Evolutionary conservation across 352 stramenopile species (phyloP), one percentile per base, ranked within the genome.

Genomic region (Phytophthora vignae): DNA sequence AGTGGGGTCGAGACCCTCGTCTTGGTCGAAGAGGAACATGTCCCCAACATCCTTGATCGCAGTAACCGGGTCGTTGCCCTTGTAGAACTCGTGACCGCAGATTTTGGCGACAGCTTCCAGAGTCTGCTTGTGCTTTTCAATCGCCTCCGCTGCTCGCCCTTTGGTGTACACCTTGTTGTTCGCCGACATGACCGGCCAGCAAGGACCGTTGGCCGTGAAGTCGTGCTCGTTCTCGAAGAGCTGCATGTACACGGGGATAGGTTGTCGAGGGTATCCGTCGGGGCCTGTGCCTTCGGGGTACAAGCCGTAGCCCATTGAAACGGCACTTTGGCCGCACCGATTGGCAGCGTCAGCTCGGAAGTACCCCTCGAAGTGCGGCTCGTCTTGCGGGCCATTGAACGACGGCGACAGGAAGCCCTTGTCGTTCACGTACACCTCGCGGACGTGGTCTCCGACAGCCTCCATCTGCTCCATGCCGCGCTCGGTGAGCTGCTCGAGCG

Each of bases 181-280:
- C 19, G 76, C 56, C n/a, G 82, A 76, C 63, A 90, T 83, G 25
- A 91, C 75, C 3, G 62, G 71, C 77, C 84, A 88, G 73, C 87
- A 94, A 5, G 85, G 85, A 4, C 76, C 82, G 54, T 88, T 90
- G 5, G 87, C 87, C 1, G 85, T 91, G 62, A 94, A 94, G 60
- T 94, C 87, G 63, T 90, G 85, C 46, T 94, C 87, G 55, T 88
- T 94, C 82, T 94, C 80, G n/a, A 69, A 80, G 0, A 94, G 64
- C 61, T 94, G 87, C 87, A 94, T 94, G 75, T 82, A 94, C 36
- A 94, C 77, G 0, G 87, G 83, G 53, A 94, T 91, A 1, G 84
- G 84, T 66, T 94, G 87, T 52, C 81, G 82, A 6, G 61, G 48
- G 59, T 88, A 92, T 0, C 83, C 87, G 2, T 82, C 78, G 0